Conservation (phyloP, 1,284 basidiomycete genomes). For the Trichosporon coremiiforme region DNA sequence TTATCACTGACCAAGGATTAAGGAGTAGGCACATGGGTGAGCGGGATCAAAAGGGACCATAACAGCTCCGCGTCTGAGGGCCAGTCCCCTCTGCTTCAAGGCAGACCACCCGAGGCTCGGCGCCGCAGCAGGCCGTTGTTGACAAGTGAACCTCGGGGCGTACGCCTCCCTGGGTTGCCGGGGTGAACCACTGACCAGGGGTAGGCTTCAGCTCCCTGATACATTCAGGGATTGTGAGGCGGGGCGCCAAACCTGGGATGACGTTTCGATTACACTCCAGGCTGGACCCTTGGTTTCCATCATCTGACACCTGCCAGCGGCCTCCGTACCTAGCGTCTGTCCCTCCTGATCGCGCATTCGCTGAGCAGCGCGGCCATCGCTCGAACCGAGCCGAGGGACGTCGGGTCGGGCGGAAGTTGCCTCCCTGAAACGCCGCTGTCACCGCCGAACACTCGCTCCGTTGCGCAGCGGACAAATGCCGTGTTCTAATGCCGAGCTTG, state of each 20-base stretch:
- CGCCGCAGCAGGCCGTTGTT: neutral
- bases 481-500: neutral
- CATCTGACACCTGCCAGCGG: neutral
- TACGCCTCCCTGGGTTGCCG: neutral
- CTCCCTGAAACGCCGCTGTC: constrained; percentile 3
- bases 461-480: constrained; percentile 3
- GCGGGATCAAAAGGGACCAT: constrained; percentile 15
- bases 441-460: neutral
- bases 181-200: neutral
- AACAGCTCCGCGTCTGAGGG: constrained; percentile 13
- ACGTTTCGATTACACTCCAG: neutral
- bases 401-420: constrained; percentile 16
- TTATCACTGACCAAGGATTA: constrained; percentile 3
- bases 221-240: neutral
- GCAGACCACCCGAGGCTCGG: neutral
- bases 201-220: neutral
- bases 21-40: constrained; percentile 7
- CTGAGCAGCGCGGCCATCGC: neutral
- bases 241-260: neutral
- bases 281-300: constrained; percentile 3
- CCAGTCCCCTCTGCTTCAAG: neutral
- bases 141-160: neutral
- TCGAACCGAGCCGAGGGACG: neutral
- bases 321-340: neutral
- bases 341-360: neutral